Percentiles rank a stretch among this genome's conserved stretches.
Evolutionary conservation across 176 grass and related monocot genomes (phyloP).

Genomic region (Paspalum notatum): DNA sequence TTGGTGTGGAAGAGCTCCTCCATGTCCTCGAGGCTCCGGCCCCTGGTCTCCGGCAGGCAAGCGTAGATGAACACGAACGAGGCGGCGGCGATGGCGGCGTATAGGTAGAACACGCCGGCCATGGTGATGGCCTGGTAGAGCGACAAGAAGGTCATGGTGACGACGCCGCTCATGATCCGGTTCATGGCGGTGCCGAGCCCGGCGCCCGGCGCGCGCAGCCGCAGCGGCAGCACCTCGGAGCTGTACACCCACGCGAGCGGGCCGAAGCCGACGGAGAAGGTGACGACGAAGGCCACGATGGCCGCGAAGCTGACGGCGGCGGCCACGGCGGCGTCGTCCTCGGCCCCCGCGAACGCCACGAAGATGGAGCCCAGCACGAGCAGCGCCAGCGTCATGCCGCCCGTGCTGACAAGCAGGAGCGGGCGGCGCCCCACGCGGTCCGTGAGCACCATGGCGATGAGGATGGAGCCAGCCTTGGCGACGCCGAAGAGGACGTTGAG

Average conservation of each 20-base stretch:
- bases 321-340: constrained; percentile 36
- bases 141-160: constrained; percentile 83
- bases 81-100: constrained; percentile 50
- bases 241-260: constrained; percentile 78
- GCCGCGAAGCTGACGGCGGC: constrained; percentile 21
- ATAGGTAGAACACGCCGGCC: constrained; percentile 70
- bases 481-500: constrained; percentile 66
- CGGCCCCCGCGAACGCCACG: constrained; percentile 42
- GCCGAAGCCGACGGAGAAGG: constrained; percentile 67
- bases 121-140: constrained; percentile 71
- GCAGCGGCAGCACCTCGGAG: constrained; percentile 72
- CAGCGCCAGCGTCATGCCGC: constrained; percentile 61
- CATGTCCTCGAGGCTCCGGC: constrained; percentile 72
- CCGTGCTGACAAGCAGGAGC: constrained; percentile 54
- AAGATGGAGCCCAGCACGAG: constrained; percentile 50
- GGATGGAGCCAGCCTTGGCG: constrained; percentile 66
- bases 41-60: constrained; percentile 65
- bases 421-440: constrained; percentile 59
- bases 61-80: constrained; percentile 65
- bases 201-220: constrained; percentile 65
- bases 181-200: constrained; percentile 73
- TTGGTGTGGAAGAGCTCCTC: constrained; percentile 64
- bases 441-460: constrained; percentile 59
- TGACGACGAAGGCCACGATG: constrained; percentile 53
- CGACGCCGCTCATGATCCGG: constrained; percentile 48